These are phyloP conservation scores for Mycena sp. DNA, from an alignment of 1,284 basidiomycete genomes.

Conservation along the genomic window DNA sequence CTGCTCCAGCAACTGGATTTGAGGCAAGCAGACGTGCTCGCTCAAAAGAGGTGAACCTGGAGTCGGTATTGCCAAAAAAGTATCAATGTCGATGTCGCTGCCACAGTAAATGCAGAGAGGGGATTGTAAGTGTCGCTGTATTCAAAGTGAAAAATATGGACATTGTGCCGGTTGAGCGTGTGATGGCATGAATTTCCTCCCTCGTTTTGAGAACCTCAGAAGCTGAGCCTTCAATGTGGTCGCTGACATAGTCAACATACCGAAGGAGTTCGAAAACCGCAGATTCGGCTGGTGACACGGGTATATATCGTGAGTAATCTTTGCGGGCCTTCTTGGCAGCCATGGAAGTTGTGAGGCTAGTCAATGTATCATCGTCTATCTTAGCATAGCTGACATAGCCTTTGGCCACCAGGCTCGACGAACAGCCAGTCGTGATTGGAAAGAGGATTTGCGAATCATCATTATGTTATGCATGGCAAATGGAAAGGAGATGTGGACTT, in stretches of 20 bases:
- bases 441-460: conserved; percentile 24
- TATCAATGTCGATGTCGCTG: conserved; percentile 21
- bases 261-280: conserved; percentile 13
- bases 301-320: not conserved
- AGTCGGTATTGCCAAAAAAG: conserved; percentile 10
- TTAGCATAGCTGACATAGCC: conserved; percentile 14
- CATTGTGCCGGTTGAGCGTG: not conserved
- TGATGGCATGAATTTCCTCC: conserved; percentile 15
- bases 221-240: conserved; percentile 24
- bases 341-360: not conserved
- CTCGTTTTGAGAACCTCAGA: not conserved
- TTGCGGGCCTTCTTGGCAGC: conserved; percentile 1
- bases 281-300: not conserved
- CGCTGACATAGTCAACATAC: conserved; percentile 25
- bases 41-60: not conserved
- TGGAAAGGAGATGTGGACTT: conserved; percentile 22
- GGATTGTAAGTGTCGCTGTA: conserved; percentile 26
- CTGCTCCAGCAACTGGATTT: conserved; percentile 29
- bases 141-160: conserved; percentile 21
- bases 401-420: conserved; percentile 25
- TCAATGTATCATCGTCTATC: conserved; percentile 13
- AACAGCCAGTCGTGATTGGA: conserved; percentile 23
- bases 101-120: conserved; percentile 25
- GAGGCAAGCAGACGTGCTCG: conserved; percentile 11
- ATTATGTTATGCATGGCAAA: conserved; percentile 32